Evolutionary conservation across 1,284 basidiomycete genomes (phyloP).

Genomic region (Ustanciosporium gigantosporum): DNA sequence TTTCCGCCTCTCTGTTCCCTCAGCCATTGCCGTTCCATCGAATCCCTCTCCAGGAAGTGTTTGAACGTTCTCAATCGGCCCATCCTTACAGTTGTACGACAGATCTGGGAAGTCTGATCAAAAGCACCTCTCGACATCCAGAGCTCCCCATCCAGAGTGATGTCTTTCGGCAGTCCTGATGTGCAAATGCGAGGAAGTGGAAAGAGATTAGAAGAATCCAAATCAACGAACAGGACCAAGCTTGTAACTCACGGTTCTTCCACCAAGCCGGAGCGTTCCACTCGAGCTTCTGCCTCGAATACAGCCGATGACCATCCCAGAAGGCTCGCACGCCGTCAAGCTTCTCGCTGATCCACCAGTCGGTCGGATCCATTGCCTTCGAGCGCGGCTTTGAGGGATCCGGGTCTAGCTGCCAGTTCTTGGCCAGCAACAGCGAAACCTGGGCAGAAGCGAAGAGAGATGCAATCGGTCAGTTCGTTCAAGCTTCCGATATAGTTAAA

Average conservation of each 20-base stretch:
- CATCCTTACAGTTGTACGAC: conserved; percentile 43
- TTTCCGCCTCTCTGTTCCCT: conserved; percentile 41
- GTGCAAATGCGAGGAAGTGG: neutral
- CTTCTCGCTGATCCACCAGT: conserved; percentile 72
- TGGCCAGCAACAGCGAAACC: conserved; percentile 66
- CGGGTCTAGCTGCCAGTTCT: conserved; percentile 68
- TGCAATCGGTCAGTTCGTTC: too few relatives aligned
- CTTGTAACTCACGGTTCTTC: conserved; percentile 68
- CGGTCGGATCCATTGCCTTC: conserved; percentile 65
- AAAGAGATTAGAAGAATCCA: too few relatives aligned
- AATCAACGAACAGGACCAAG: too few relatives aligned
- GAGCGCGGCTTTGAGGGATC: conserved; percentile 52
- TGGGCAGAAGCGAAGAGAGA: neutral
- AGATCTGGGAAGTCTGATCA: conserved; percentile 37
- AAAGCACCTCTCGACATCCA: conserved; percentile 51
- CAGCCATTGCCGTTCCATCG: conserved; percentile 36
- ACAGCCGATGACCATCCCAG: conserved; percentile 69
- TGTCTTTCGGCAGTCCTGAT: conserved; percentile 68
- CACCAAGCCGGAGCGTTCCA: conserved; percentile 70
- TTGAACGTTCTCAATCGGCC: conserved; percentile 18
- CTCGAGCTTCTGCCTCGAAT: conserved; percentile 69
- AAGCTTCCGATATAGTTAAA: too few relatives aligned
- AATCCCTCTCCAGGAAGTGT: conserved; percentile 27
- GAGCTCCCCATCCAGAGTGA: conserved; percentile 69
- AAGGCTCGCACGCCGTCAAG: conserved; percentile 65